A percentile compares a stretch with the other conserved stretches of the same genome.
These are phyloP conservation scores for Globisporangium iwayamae DNA, from an alignment of 352 stramenopile species.

Conservation along the genomic window DNA sequence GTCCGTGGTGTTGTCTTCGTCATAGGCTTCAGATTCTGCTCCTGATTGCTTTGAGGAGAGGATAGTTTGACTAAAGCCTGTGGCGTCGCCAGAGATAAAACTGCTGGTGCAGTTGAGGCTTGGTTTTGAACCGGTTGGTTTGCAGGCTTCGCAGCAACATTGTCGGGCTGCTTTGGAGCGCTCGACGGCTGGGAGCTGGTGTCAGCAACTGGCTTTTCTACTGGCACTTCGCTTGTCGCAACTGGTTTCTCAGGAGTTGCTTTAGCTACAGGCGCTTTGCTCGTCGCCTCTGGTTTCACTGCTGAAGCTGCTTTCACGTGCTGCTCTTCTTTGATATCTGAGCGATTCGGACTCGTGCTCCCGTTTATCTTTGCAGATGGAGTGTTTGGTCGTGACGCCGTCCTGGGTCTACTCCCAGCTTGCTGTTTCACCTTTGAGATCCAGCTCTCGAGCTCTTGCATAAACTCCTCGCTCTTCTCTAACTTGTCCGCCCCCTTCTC, in stretches of 20 bases:
- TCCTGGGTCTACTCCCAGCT: not conserved
- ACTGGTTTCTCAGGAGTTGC: not conserved
- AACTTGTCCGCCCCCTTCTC: constrained; percentile 11
- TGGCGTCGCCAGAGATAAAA: not conserved
- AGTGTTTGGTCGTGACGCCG: constrained; percentile 1
- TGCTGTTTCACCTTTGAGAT: constrained; percentile 15
- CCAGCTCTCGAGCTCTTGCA: constrained; percentile 26
- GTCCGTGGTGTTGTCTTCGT: not conserved
- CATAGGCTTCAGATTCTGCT: not conserved
- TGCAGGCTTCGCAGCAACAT: not conserved
- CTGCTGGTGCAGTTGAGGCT: not conserved
- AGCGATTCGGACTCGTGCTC: not conserved
- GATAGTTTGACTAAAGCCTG: not conserved
- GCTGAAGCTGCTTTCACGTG: not conserved
- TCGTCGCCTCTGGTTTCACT: not conserved
- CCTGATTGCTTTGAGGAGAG: not conserved
- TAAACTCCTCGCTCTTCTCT: constrained; percentile 17
- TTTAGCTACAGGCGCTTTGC: not conserved
- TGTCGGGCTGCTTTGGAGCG: not conserved
- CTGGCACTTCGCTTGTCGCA: not conserved
- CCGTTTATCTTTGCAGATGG: constrained; percentile 2
- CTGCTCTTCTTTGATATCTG: not conserved
- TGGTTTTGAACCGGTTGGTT: not conserved
- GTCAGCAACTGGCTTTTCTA: not conserved
- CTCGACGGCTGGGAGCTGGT: not conserved